These are phyloP conservation scores for Yamadazyma friedrichii DNA, from an alignment of 1,139 yeast species.

Conservation along the genomic window DNA sequence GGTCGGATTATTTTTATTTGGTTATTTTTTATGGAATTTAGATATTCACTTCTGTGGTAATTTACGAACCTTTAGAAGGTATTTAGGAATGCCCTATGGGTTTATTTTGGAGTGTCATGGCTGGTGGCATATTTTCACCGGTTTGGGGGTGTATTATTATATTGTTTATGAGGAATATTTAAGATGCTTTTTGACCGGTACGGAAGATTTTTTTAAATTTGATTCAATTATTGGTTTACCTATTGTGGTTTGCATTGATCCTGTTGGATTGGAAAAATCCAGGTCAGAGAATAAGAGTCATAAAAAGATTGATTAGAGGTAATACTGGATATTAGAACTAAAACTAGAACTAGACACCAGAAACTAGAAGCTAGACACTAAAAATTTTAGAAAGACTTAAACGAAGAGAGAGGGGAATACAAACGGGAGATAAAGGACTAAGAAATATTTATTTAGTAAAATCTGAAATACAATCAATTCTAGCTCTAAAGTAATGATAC, in stretches of 20 bases:
- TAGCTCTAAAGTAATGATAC: slow-evolving; percentile 26
- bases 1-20: slow-evolving; percentile 61
- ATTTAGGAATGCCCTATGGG: slow-evolving; percentile 82
- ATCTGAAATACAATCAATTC: not conserved
- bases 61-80: slow-evolving; percentile 63
- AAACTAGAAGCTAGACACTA: not conserved
- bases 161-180: slow-evolving; percentile 72
- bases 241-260: slow-evolving; percentile 29
- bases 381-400: no score
- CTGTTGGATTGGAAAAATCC: slow-evolving; percentile 26
- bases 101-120: slow-evolving; percentile 89
- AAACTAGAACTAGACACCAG: not conserved
- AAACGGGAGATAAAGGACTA: no score
- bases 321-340: no score
- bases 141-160: slow-evolving; percentile 60
- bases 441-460: not conserved
- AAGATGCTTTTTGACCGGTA: slow-evolving; percentile 57
- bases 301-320: slow-evolving; percentile 2
- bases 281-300: slow-evolving; percentile 4
- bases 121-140: slow-evolving; percentile 96
- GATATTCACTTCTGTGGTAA: slow-evolving; percentile 78
- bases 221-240: slow-evolving; percentile 51
- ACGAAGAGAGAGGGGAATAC: no score
- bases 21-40: slow-evolving; percentile 80
- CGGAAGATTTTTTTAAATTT: slow-evolving; percentile 49